A percentile compares a stretch with the other conserved stretches of the same genome.
These are phyloP conservation scores for Saturnispora zaruensis DNA, from an alignment of 805 yeast species.

Conservation along the genomic window DNA sequence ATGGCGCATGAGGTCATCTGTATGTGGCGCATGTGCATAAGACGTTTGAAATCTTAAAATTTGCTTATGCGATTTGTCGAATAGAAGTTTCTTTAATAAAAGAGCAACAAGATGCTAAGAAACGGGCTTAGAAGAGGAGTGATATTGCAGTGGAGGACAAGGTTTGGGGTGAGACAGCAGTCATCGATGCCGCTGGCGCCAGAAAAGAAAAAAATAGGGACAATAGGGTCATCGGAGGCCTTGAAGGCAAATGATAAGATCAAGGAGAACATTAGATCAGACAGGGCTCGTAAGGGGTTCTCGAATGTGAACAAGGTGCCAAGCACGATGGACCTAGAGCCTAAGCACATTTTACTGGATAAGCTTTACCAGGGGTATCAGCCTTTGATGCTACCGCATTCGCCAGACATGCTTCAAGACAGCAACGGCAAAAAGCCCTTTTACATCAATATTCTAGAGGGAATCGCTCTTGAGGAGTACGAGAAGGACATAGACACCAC, in stretches of 20 bases:
- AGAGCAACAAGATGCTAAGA: background rate
- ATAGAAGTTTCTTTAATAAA: background rate
- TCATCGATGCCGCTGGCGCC: background rate
- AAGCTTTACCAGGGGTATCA: conserved; percentile 30
- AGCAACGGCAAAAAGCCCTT: conserved; percentile 23
- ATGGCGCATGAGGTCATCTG: background rate
- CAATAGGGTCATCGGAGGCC: conserved; percentile 2
- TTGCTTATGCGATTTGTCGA: background rate
- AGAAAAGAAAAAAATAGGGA: background rate
- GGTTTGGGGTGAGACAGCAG: background rate
- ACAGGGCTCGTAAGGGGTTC: conserved; percentile 21
- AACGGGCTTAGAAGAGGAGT: background rate
- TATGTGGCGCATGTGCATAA: background rate
- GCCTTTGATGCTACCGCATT: conserved; percentile 28
- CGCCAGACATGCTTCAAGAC: conserved; percentile 19
- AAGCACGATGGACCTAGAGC: conserved; percentile 25
- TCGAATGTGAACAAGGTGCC: conserved; percentile 30
- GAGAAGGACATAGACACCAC: conserved; percentile 2
- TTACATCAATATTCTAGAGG: conserved; percentile 29
- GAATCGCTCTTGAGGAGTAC: conserved; percentile 20
- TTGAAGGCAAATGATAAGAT: background rate
- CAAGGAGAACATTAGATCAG: conserved; percentile 13
- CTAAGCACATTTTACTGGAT: conserved; percentile 29
- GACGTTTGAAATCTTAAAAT: background rate
- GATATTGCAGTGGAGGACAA: background rate